These are phyloP conservation scores for Acer yangbiense DNA, from an alignment of 345 rosid genomes.

Conservation along the genomic window DNA sequence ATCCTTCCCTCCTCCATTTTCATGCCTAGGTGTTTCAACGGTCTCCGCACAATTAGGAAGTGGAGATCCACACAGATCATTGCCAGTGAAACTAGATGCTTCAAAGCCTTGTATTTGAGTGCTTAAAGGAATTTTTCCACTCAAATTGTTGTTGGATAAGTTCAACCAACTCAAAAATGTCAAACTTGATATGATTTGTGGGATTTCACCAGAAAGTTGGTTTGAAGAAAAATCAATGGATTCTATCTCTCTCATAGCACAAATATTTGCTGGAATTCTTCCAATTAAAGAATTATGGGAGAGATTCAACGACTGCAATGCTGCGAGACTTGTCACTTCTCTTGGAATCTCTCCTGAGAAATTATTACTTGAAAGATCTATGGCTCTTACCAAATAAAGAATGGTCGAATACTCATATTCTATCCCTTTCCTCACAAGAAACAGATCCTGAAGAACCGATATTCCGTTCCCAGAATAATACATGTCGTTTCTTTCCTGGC, in stretches of 20 bases:
- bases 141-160: background rate
- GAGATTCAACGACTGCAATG: background rate
- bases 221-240: background rate
- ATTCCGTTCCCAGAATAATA: no score
- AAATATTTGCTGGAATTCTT: background rate
- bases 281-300: background rate
- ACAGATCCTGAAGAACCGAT: no score
- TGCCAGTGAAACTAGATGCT: background rate
- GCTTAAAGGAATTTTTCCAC: background rate
- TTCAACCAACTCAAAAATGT: background rate
- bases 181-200: background rate
- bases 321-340: background rate
- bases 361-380: constrained; percentile 21
- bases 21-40: background rate
- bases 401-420: constrained; percentile 22
- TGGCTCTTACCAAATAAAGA: constrained; percentile 17
- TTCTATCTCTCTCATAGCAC: background rate
- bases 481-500: no score
- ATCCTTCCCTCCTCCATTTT: background rate
- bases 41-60: background rate
- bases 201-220: background rate
- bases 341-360: background rate
- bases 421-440: no score
- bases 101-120: background rate
- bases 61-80: background rate